A percentile compares a stretch with the other conserved stretches of the same genome.
Evolutionary conservation across 331 rosid genomes (phyloP).

Genomic region (Spiraea crenata): DNA sequence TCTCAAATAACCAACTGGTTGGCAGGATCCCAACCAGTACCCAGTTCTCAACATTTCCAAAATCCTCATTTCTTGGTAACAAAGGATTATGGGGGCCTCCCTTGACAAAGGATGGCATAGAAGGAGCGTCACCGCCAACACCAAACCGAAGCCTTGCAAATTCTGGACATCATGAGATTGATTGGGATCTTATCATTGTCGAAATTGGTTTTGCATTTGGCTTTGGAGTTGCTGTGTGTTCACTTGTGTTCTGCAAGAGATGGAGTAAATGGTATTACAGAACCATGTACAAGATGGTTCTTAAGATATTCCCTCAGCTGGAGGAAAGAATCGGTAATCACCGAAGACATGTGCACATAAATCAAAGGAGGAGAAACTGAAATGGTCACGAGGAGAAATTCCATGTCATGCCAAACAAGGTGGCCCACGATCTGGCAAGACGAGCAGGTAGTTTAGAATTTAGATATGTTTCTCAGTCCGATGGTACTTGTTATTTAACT

Average conservation of each 20-base stretch:
- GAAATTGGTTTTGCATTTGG: slow-evolving; percentile 20
- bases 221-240: background rate
- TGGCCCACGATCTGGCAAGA: too few relatives aligned
- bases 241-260: slow-evolving; percentile 8
- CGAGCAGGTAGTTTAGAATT: too few relatives aligned
- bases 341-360: background rate
- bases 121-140: too few relatives aligned
- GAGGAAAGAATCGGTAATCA: background rate
- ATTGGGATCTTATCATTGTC: background rate
- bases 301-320: background rate
- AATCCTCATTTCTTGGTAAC: slow-evolving; percentile 35
- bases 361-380: background rate
- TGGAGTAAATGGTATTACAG: slow-evolving; percentile 9
- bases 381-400: background rate
- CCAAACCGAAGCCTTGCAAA: too few relatives aligned
- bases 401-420: background rate
- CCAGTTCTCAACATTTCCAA: slow-evolving; percentile 26
- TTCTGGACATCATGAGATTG: background rate
- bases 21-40: too few relatives aligned
- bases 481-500: too few relatives aligned
- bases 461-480: too few relatives aligned
- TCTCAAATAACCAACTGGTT: too few relatives aligned
- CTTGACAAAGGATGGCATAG: background rate
- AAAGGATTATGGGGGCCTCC: slow-evolving; percentile 42
- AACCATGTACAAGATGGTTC: background rate